Evolutionary conservation across 2,329 filamentous ascomycete species (phyloP).

Genomic region (Diaporthe capsici): DNA sequence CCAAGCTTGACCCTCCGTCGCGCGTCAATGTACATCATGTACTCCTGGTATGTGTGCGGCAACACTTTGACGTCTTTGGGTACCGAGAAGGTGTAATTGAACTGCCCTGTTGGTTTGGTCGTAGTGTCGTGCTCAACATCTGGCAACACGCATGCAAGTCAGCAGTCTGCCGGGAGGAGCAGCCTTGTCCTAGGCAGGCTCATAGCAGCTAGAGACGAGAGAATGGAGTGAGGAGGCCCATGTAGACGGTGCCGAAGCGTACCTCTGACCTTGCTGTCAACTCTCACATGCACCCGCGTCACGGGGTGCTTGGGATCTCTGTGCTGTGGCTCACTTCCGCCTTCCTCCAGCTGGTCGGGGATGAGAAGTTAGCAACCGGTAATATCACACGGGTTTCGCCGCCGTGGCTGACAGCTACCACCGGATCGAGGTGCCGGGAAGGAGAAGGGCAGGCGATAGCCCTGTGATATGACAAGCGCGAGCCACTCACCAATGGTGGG

Average conservation of each 20-base stretch:
- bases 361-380: not conserved
- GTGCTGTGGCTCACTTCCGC: conserved; percentile 61
- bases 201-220: no score
- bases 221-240: no score
- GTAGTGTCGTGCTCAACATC: conserved; percentile 74
- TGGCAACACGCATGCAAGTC: not conserved
- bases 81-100: conserved; percentile 75
- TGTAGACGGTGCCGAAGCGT: not conserved
- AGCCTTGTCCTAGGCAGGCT: not conserved
- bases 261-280: conserved; percentile 76
- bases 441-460: not conserved
- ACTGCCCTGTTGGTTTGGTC: conserved; percentile 76
- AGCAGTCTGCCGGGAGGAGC: not conserved
- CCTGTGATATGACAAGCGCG: not conserved
- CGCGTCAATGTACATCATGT: conserved; percentile 60
- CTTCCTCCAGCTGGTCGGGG: conserved; percentile 51
- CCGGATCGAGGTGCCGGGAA: not conserved
- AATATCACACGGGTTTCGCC: not conserved
- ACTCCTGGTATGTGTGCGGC: conserved; percentile 57
- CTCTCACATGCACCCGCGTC: conserved; percentile 75
- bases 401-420: not conserved
- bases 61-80: conserved; percentile 55
- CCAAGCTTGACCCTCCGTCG: conserved; percentile 55
- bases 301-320: conserved; percentile 47
- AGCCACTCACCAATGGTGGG: conserved; percentile 55